phyloP scores from a whole-genome alignment of 805 yeast genomes.

The Komagataella populi region DNA sequence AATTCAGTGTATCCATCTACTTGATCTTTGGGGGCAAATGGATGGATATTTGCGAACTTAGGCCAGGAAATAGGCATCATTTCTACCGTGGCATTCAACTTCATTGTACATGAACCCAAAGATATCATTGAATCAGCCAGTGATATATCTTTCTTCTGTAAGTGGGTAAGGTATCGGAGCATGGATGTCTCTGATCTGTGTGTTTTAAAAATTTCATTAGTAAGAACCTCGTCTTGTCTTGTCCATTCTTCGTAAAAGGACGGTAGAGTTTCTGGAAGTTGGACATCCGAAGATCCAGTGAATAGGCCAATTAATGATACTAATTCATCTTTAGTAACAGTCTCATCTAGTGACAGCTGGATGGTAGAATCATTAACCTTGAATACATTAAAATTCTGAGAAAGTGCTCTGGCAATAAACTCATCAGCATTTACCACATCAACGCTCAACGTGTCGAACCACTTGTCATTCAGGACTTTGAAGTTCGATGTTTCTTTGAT shows the following conservation, averaged over 20 bases:
- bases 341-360: conserved; percentile 84
- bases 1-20: conserved; percentile 78
- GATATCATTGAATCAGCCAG: conserved; percentile 96
- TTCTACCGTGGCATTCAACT: conserved; percentile 86
- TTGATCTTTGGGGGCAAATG: conserved; percentile 84
- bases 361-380: conserved; percentile 48
- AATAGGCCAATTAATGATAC: conserved; percentile 44
- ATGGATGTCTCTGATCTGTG: conserved; percentile 93
- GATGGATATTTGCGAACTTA: conserved; percentile 79
- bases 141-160: conserved; percentile 83
- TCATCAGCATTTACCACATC: conserved; percentile 39
- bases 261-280: conserved; percentile 24
- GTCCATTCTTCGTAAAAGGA: conserved; percentile 30
- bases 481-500: conserved; percentile 30
- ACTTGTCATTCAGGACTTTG: conserved; percentile 39
- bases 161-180: conserved; percentile 75
- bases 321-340: conserved; percentile 55
- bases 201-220: conserved; percentile 68
- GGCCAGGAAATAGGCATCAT: conserved; percentile 95
- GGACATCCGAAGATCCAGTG: conserved; percentile 21
- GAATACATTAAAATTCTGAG: conserved; percentile 61
- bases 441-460: conserved; percentile 83
- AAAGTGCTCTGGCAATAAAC: conserved; percentile 43
- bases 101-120: conserved; percentile 97
- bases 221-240: conserved; percentile 48